Conservation (phyloP, 192 early-diverging fungal species). For the Backusella tarrabulga region DNA sequence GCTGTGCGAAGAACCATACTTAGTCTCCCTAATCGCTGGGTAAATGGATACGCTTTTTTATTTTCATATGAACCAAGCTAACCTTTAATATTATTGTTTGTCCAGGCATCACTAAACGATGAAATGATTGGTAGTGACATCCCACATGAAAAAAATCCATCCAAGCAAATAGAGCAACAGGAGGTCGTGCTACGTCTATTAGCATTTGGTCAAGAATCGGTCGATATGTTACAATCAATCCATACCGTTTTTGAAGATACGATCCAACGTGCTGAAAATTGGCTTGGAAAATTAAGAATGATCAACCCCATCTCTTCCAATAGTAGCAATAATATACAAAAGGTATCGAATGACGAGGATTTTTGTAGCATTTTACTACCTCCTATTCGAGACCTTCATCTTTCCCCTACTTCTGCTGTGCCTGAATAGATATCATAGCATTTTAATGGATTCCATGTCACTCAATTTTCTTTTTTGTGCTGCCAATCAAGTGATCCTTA, state of each 20-base stretch:
- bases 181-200: slow-evolving; percentile 64
- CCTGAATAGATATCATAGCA: not conserved
- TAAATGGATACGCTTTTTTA: not conserved
- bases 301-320: slow-evolving; percentile 12
- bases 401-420: not conserved
- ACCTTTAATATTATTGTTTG: not conserved
- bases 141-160: not conserved
- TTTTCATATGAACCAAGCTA: not conserved
- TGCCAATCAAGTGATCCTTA: not conserved
- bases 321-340: not conserved
- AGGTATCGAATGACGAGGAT: not conserved
- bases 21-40: slow-evolving; percentile 75
- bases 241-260: slow-evolving; percentile 64
- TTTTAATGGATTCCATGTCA: not conserved
- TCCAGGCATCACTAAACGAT: slow-evolving; percentile 32
- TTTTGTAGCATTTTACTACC: slow-evolving; percentile 6
- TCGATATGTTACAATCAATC: slow-evolving; percentile 64
- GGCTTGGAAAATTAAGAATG: slow-evolving; percentile 46
- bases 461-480: not conserved
- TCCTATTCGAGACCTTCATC: slow-evolving; percentile 10
- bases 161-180: slow-evolving; percentile 30
- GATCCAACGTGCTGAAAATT: slow-evolving; percentile 61
- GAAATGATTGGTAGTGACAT: slow-evolving; percentile 4
- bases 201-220: slow-evolving; percentile 64
- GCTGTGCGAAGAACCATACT: slow-evolving; percentile 81